A percentile compares a stretch with the other conserved stretches of the same genome.
phyloP scores from a whole-genome alignment of 306 rosid species.

The Trichosanthes truncata region DNA sequence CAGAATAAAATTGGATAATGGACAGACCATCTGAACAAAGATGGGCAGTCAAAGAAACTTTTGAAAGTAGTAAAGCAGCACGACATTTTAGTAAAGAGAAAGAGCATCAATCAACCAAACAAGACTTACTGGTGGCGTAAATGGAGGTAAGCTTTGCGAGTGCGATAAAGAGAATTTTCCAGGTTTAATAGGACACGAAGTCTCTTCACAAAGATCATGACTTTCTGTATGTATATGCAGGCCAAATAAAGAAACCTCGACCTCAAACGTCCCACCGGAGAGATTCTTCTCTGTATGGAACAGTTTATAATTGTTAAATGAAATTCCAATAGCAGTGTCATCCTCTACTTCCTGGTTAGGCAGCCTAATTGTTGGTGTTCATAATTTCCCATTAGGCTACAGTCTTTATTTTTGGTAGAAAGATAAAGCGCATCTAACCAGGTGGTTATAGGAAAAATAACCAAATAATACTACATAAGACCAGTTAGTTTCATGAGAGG shows the following conservation, averaged over 20 bases:
- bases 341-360: neutral
- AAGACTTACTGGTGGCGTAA: conserved; percentile 73
- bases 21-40: neutral
- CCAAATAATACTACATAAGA: neutral
- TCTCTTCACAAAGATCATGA: conserved; percentile 41
- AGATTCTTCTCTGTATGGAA: conserved; percentile 34
- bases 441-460: neutral
- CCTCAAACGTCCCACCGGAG: conserved; percentile 46
- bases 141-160: conserved; percentile 53
- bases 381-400: neutral
- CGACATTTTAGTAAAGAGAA: neutral
- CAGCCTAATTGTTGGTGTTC: neutral
- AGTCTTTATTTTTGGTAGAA: neutral
- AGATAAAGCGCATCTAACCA: neutral
- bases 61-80: neutral
- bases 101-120: neutral
- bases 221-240: conserved; percentile 59
- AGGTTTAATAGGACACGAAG: conserved; percentile 43
- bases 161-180: conserved; percentile 65
- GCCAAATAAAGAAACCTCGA: conserved; percentile 61
- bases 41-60: neutral
- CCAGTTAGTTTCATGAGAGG: neutral
- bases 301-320: neutral
- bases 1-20: neutral
- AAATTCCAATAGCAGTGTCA: neutral